Evolutionary conservation across 1,284 basidiomycete genomes (phyloP).

Genomic region (Omphalotus olearius): DNA sequence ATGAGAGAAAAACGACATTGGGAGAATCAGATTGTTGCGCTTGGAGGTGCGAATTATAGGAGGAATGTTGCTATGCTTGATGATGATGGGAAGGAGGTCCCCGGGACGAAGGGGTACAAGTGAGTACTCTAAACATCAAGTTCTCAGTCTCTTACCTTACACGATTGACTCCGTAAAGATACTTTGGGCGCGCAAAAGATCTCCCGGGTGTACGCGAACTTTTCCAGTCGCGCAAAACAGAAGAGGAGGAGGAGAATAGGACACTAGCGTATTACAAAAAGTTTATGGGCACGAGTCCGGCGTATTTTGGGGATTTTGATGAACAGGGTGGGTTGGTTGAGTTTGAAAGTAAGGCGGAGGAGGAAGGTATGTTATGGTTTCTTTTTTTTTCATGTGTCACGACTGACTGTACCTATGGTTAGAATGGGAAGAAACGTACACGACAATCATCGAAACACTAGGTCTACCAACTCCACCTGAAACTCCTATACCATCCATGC

Average conservation of each 20-base stretch:
- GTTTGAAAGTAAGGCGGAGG: slow-evolving; percentile 70
- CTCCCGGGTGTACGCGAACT: slow-evolving; percentile 94
- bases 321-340: slow-evolving; percentile 66
- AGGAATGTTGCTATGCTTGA: slow-evolving; percentile 89
- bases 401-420: slow-evolving; percentile 5
- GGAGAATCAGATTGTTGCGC: slow-evolving; percentile 94
- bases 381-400: neutral
- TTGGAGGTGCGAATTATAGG: slow-evolving; percentile 96
- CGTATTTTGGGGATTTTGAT: slow-evolving; percentile 91
- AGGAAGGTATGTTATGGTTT: slow-evolving; percentile 62
- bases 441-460: slow-evolving; percentile 52
- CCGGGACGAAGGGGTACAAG: slow-evolving; percentile 99
- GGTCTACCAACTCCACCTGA: slow-evolving; percentile 41
- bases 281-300: slow-evolving; percentile 84
- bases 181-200: slow-evolving; percentile 96
- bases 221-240: slow-evolving; percentile 79
- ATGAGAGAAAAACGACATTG: slow-evolving; percentile 95
- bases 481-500: slow-evolving; percentile 36
- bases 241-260: slow-evolving; percentile 83
- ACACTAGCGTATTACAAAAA: slow-evolving; percentile 80
- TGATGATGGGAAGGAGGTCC: slow-evolving; percentile 92
- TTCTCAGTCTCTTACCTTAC: too few relatives aligned
- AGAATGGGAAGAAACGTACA: slow-evolving; percentile 75
- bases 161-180: too few relatives aligned
- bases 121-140: slow-evolving; percentile 36